Percentiles rank a stretch among this genome's conserved stretches.
These are phyloP conservation scores for Xylariales sp. DNA, from an alignment of 2,329 filamentous ascomycete species.

Conservation along the genomic window DNA sequence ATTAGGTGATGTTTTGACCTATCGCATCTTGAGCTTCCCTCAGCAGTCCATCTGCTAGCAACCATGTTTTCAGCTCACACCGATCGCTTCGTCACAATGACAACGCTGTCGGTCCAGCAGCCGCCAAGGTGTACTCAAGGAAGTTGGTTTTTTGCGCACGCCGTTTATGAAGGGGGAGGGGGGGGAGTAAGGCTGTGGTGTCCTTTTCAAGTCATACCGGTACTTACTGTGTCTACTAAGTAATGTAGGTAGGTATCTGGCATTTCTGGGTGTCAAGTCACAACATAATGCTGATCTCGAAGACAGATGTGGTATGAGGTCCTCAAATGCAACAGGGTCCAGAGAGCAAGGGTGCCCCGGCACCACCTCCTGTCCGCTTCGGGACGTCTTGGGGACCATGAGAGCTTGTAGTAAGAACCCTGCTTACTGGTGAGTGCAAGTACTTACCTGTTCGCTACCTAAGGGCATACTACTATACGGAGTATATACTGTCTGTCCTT, in stretches of 20 bases:
- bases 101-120: background rate
- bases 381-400: constrained; percentile 27
- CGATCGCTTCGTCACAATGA: constrained; percentile 19
- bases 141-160: constrained; percentile 1
- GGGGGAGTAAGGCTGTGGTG: constrained; percentile 11
- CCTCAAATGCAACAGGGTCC: constrained; percentile 35
- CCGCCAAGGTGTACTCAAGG: constrained; percentile 6
- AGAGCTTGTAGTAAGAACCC: constrained; percentile 33
- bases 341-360: constrained; percentile 34
- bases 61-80: constrained; percentile 35
- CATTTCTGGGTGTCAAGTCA: constrained; percentile 20
- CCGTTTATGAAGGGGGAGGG: background rate
- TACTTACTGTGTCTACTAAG: background rate
- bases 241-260: background rate
- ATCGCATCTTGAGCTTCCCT: constrained; percentile 29
- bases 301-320: constrained; percentile 33
- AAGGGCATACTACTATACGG: no score
- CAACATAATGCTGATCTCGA: constrained; percentile 32
- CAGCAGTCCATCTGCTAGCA: constrained; percentile 17
- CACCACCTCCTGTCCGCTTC: constrained; percentile 30
- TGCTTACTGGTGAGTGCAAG: constrained; percentile 35
- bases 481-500: no score
- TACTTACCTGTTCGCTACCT: constrained; percentile 16
- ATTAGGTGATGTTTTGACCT: constrained; percentile 28
- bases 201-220: constrained; percentile 4